Percentiles rank a stretch among this genome's conserved stretches.
These are phyloP conservation scores for Pleurotus tuber-regium DNA, from an alignment of 768 basidiomycete species.

Conservation along the genomic window DNA sequence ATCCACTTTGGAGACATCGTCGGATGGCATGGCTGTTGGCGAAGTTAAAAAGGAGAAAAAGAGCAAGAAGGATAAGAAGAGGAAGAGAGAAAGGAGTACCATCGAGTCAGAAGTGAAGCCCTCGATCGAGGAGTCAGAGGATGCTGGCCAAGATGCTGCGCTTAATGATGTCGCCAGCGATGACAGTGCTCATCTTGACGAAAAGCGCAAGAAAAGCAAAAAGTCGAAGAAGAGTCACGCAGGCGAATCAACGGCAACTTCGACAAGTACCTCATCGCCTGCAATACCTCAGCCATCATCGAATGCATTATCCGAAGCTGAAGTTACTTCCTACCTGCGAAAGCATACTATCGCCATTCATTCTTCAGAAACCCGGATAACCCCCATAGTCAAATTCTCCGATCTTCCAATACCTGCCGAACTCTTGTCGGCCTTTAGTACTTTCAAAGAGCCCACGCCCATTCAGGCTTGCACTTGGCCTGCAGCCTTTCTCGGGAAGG, in stretches of 20 bases:
- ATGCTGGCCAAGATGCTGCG: slow-evolving; percentile 8
- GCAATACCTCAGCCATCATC: slow-evolving; percentile 25
- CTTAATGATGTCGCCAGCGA: too few relatives aligned
- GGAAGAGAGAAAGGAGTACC: slow-evolving; percentile 17
- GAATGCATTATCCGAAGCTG: slow-evolving; percentile 21
- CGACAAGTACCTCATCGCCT: slow-evolving; percentile 20
- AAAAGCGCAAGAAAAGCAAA: slow-evolving; percentile 10
- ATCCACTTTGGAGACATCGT: neutral
- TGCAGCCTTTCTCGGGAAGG: slow-evolving; percentile 72
- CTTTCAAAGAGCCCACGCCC: slow-evolving; percentile 87
- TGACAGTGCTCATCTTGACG: too few relatives aligned
- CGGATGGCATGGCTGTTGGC: neutral
- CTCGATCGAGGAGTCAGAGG: slow-evolving; percentile 14
- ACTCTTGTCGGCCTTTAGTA: slow-evolving; percentile 60
- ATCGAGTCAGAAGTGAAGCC: neutral
- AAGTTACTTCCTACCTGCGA: slow-evolving; percentile 61
- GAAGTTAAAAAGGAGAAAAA: slow-evolving; percentile 11
- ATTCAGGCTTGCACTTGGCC: slow-evolving; percentile 98
- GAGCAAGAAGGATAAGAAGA: slow-evolving; percentile 19
- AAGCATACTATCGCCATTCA: slow-evolving; percentile 76
- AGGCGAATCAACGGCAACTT: slow-evolving; percentile 31
- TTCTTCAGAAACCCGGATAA: slow-evolving; percentile 39
- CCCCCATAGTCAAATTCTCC: slow-evolving; percentile 73
- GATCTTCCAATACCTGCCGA: slow-evolving; percentile 65
- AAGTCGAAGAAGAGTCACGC: slow-evolving; percentile 28